phyloP scores from a whole-genome alignment of 257 asterid species.

The Solanum infundibuliforme region DNA sequence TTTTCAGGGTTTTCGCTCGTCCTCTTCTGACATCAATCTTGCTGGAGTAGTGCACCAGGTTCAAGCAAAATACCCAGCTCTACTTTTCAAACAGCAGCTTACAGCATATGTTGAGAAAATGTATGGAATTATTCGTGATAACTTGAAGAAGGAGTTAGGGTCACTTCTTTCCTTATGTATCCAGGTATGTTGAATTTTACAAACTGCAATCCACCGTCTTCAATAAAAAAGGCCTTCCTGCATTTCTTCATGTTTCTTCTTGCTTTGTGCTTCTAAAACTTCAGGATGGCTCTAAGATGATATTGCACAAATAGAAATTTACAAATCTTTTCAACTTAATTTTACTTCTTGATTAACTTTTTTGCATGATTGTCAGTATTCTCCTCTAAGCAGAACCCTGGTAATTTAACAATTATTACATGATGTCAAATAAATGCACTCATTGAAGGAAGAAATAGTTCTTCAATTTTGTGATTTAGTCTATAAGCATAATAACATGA shows the following conservation, averaged over 20 bases:
- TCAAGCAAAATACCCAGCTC: conserved; percentile 93
- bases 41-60: conserved; percentile 75
- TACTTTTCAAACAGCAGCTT: conserved; percentile 97
- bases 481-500: neutral
- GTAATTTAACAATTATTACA: neutral
- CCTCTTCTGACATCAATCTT: conserved; percentile 57
- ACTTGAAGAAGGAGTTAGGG: conserved; percentile 76
- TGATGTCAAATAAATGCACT: neutral
- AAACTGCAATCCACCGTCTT: neutral
- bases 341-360: neutral
- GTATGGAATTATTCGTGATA: conserved; percentile 91
- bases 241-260: neutral
- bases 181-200: conserved; percentile 43
- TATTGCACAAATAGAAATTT: neutral
- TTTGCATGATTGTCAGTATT: neutral
- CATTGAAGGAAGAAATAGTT: neutral
- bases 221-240: neutral
- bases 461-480: neutral
- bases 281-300: neutral
- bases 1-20: conserved; percentile 82
- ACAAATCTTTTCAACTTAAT: neutral
- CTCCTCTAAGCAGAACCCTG: neutral
- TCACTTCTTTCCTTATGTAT: conserved; percentile 70
- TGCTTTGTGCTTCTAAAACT: neutral
- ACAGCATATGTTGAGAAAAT: conserved; percentile 96